phyloP scores from a whole-genome alignment of 345 rosid species.

The Nephelium lappaceum region DNA sequence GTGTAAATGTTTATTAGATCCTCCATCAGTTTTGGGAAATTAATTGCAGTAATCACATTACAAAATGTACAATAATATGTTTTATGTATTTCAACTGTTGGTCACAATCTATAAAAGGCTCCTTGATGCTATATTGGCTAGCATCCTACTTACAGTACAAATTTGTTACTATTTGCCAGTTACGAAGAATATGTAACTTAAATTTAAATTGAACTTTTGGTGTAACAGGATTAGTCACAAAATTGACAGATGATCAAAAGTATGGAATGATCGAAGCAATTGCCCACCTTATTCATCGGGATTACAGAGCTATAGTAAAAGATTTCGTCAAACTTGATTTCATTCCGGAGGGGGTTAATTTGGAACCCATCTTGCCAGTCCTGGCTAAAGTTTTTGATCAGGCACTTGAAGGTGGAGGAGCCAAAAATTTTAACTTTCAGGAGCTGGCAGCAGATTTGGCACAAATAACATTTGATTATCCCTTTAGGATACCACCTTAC shows the following conservation, averaged over 20 bases:
- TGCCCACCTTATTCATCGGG: conserved; percentile 95
- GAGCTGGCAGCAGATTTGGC: conserved; percentile 96
- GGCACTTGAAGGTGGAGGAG: conserved; percentile 99
- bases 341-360: conserved; percentile 94
- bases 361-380: conserved; percentile 91
- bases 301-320: conserved; percentile 83
- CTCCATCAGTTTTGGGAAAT: background rate
- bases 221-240: conserved; percentile 83
- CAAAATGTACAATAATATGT: background rate
- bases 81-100: background rate
- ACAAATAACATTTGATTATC: conserved; percentile 96
- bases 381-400: conserved; percentile 97
- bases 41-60: conserved; percentile 1
- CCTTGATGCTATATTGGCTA: background rate
- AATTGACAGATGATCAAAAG: conserved; percentile 90
- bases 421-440: conserved; percentile 88
- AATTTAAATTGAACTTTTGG: conserved; percentile 25
- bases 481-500: conserved; percentile 97
- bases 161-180: conserved; percentile 1
- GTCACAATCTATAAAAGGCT: no score
- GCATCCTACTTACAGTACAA: background rate
- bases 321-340: conserved; percentile 95
- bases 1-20: background rate
- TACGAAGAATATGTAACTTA: conserved; percentile 1
- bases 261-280: conserved; percentile 99